Base-by-base conservation (phyloP, 495 filamentous ascomycete species). In the Aspergillus taichungensis region DNA sequence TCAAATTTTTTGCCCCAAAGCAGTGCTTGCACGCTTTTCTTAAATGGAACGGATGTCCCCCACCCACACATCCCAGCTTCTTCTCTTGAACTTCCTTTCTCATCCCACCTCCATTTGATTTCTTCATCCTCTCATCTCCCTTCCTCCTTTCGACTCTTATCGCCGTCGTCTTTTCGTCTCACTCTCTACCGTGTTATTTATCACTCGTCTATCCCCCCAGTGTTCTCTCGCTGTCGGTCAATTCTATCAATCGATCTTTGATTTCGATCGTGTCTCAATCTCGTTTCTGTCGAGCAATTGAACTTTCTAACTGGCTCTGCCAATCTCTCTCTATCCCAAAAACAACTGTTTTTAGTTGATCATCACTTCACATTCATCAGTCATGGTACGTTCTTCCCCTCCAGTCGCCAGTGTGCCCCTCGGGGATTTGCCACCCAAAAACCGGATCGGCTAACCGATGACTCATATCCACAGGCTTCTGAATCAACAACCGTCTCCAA, bases 401-500 rank as follows among this genome's bases (percentile, higher is more conserved):
- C 37, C 37, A 37, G 28, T 18, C 52, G 43, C 54, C 50, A 51
- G 46, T 43, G 34, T 46, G 8, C n/a, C 6, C 34, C 13, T 36
- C 6, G 28, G 9, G 13, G 13, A 30, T 7, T 36, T 34, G 14
- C 7, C 30, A 5, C 34, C 11, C 11, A n/a, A 13, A 30, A 33
- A 13, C 10, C 11, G 13, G 13, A 31, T 32, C 30, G 40, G 40
- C 46, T 54, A 36, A 51, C 48, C 13, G 18, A 29, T 35, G 32
- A 43, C 40, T 49, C 30, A 13, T 50, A 36, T 30, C 24, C 42
- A 47, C 54, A 75, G 76, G 69, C 71, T 24, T 24, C 18, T 56
- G 66, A 66, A 50, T 57, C 77, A 65, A 77, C 77, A 50, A 71
- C 64, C 64, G 61, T 83, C 68, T 84, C 80, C 68, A 82, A 84